phyloP scores from a whole-genome alignment of 108 stramenopile species.

The Stephanodiscus triporus region DNA sequence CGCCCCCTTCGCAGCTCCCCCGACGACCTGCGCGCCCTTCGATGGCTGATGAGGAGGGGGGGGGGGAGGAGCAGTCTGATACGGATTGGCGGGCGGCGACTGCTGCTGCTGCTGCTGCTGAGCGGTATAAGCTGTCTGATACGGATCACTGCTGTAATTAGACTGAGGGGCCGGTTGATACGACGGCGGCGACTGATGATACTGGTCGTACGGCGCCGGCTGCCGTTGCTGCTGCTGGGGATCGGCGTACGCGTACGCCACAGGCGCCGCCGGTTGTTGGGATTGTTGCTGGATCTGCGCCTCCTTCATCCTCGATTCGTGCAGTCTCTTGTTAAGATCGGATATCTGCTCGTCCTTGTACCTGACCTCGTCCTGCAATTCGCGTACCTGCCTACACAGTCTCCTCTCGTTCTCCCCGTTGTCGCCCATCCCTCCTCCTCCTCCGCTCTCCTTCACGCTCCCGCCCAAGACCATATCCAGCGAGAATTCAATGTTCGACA shows the following conservation, averaged over 20 bases:
- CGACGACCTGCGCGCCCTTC: too few relatives aligned
- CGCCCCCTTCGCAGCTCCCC: slow-evolving; percentile 21
- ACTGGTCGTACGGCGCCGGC: neutral
- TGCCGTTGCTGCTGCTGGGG: neutral
- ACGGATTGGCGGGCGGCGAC: neutral
- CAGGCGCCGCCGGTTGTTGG: neutral
- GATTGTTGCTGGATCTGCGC: neutral
- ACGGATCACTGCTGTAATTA: neutral
- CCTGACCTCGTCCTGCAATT: slow-evolving; percentile 15
- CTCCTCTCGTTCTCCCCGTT: neutral
- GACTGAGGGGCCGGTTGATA: neutral
- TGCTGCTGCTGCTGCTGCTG: slow-evolving; percentile 20
- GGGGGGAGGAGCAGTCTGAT: neutral
- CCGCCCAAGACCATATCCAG: neutral
- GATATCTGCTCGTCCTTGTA: slow-evolving; percentile 16
- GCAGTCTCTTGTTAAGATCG: slow-evolving; percentile 17
- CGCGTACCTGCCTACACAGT: neutral
- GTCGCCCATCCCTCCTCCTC: slow-evolving; percentile 11
- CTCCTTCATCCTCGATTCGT: neutral
- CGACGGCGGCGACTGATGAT: neutral
- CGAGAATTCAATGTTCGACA: slow-evolving; percentile 40
- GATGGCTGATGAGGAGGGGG: neutral
- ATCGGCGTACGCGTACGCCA: neutral
- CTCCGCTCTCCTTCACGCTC: slow-evolving; percentile 1
- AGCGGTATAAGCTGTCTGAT: neutral